Base-by-base conservation (phyloP, 2,329 filamentous ascomycete species). In the Monosporascus cannonballus region DNA sequence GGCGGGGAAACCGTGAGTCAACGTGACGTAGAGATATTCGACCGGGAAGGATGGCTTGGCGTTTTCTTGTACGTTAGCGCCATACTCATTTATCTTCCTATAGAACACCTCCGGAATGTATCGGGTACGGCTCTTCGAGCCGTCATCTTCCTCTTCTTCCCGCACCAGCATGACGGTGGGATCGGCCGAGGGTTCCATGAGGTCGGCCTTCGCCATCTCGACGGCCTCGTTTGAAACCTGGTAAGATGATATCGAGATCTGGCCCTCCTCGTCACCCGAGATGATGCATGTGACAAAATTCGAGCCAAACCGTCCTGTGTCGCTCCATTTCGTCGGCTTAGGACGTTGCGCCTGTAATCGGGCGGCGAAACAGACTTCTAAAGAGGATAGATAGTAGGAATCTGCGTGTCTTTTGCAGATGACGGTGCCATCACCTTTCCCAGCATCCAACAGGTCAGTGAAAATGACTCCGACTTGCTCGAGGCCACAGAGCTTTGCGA, bases 31-130 rank as follows among this genome's bases (percentile, higher is more conserved):
- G 36, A 99, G 81, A 69, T 97, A 99, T 68, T 99, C 94, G 48
- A 96, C 92, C 0, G 94, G 94, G 69, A 99, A 99, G 46, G 89
- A 85, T 0, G 94, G 94, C 68, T 96, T 97, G 24, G 94, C 94
- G 63, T 96, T 97, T 70, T 97, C 90, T 68, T 96, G 94, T 7
- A 97, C 94, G 61, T 93, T 96, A 58, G 88, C 90, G 36, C 92
- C 92, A 67, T 99, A 96, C 69, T 99, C 93, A 70, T 99, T 99
- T 71, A 96, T 90, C 61, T 84, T 86, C 56, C 93, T 85, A 74
- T 95, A 99, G 72, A 97, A 99, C 4, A 99, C 93, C 65, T 99
- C 94, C 1, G 94, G 94, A 22, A 99, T 96, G 67, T 99, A 99
- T 62, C 92, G 83, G 24, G 87, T 85, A 52, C 84, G 84, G 67